Evolutionary conservation across 192 early-diverging fungal species (phyloP).

Genomic region (Coemansia sp.): DNA sequence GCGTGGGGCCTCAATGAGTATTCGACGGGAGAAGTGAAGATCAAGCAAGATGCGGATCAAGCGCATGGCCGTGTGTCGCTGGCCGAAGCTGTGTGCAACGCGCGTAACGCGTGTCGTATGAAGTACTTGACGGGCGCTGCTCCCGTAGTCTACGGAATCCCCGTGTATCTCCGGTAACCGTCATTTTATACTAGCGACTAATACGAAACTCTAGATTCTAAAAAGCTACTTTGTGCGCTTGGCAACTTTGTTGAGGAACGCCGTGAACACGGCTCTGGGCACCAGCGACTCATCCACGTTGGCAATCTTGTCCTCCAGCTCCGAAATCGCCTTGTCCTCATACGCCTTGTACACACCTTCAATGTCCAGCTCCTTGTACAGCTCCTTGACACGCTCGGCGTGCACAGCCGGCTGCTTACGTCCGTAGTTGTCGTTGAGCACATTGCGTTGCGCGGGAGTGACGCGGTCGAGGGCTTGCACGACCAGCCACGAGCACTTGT

Average conservation of each 20-base stretch:
- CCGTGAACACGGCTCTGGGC: conserved; percentile 81
- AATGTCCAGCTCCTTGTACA: conserved; percentile 80
- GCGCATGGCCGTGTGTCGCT: conserved; percentile 56
- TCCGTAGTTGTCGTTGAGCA: conserved; percentile 93
- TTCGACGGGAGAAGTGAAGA: conserved; percentile 15
- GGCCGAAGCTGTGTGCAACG: conserved; percentile 68
- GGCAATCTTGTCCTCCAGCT: conserved; percentile 73
- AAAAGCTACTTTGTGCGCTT: conserved; percentile 82
- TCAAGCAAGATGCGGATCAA: background rate
- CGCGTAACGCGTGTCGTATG: conserved; percentile 73
- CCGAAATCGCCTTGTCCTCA: conserved; percentile 81
- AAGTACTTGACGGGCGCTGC: conserved; percentile 88
- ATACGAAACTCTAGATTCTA: too few relatives aligned
- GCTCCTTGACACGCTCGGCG: conserved; percentile 77
- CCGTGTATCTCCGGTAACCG: conserved; percentile 43
- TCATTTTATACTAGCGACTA: background rate
- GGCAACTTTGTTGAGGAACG: conserved; percentile 95
- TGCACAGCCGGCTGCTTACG: conserved; percentile 70
- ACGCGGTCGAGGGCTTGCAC: conserved; percentile 83
- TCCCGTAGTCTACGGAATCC: conserved; percentile 92
- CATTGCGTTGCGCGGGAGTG: conserved; percentile 78
- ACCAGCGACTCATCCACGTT: conserved; percentile 79
- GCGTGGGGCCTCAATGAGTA: conserved; percentile 66
- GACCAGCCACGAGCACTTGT: conserved; percentile 99
- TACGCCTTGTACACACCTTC: conserved; percentile 80